Conservation (phyloP, 2,329 filamentous ascomycete genomes). For the Amylocarpus encephaloides region DNA sequence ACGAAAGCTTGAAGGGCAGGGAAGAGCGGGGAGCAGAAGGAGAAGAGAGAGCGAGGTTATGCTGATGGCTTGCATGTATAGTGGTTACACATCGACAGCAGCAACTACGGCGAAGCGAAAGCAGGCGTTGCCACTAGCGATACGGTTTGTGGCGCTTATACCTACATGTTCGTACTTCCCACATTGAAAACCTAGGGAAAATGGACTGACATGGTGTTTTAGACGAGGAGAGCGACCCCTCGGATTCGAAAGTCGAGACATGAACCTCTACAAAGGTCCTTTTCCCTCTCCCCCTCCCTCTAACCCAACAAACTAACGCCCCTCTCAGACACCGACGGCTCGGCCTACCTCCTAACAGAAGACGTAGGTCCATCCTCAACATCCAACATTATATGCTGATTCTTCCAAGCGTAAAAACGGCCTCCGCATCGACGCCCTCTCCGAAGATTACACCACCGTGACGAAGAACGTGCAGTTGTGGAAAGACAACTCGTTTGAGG, state of each 20-base stretch:
- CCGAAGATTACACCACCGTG: slow-evolving; percentile 42
- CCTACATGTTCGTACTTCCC: slow-evolving; percentile 37
- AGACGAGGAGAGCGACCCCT: slow-evolving; percentile 29
- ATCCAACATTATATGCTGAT: slow-evolving; percentile 37
- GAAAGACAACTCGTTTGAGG: slow-evolving; percentile 43
- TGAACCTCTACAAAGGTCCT: slow-evolving; percentile 29
- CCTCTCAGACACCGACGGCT: slow-evolving; percentile 48
- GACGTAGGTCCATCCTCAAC: slow-evolving; percentile 40
- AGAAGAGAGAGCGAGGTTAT: no score
- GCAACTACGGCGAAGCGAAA: slow-evolving; percentile 55
- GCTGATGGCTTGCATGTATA: neutral
- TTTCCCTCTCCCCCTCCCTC: neutral
- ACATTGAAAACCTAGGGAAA: no score
- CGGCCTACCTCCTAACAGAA: slow-evolving; percentile 55
- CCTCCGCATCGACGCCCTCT: slow-evolving; percentile 50
- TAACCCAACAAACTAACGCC: neutral
- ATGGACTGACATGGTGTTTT: no score
- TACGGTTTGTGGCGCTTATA: slow-evolving; percentile 50
- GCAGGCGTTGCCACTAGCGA: slow-evolving; percentile 56
- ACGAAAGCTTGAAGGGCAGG: neutral
- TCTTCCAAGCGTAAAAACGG: slow-evolving; percentile 45
- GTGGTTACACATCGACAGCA: slow-evolving; percentile 61
- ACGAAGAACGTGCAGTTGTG: slow-evolving; percentile 26
- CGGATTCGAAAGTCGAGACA: slow-evolving; percentile 30
- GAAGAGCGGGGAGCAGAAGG: no score